phyloP scores from a whole-genome alignment of 179 eudicot genomes.

The Heliamphora pulchella region DNA sequence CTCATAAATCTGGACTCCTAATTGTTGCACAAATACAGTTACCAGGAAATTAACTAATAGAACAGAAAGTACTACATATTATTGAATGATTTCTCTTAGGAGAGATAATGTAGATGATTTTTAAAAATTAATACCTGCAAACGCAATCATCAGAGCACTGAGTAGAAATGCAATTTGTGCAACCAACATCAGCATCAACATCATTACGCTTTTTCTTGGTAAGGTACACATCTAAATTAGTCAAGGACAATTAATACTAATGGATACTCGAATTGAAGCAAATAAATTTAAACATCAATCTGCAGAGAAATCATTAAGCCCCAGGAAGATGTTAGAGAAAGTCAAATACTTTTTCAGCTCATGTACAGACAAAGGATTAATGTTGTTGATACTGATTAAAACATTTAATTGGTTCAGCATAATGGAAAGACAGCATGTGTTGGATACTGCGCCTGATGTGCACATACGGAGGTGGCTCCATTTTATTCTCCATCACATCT shows the following conservation, averaged over 20 bases:
- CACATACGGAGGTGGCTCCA: constrained; percentile 63
- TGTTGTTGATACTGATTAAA: not conserved
- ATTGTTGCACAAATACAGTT: not conserved
- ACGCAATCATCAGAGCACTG: constrained; percentile 70
- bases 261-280: not conserved
- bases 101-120: not conserved
- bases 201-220: constrained; percentile 69
- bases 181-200: constrained; percentile 48
- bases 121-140: constrained; percentile 52
- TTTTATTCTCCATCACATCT: constrained; percentile 34
- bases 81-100: not conserved
- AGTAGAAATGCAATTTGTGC: constrained; percentile 57
- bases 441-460: constrained; percentile 96
- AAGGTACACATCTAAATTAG: constrained; percentile 60
- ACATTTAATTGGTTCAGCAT: not conserved
- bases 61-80: not conserved
- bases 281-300: constrained; percentile 1
- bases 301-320: constrained; percentile 7
- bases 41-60: not conserved
- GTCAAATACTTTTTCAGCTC: not conserved
- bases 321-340: not conserved
- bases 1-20: not conserved
- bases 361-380: not conserved
- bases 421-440: constrained; percentile 5
- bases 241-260: constrained; percentile 28